Conservation (phyloP, 2,329 filamentous ascomycete genomes). For the Trichoderma hamatum region DNA sequence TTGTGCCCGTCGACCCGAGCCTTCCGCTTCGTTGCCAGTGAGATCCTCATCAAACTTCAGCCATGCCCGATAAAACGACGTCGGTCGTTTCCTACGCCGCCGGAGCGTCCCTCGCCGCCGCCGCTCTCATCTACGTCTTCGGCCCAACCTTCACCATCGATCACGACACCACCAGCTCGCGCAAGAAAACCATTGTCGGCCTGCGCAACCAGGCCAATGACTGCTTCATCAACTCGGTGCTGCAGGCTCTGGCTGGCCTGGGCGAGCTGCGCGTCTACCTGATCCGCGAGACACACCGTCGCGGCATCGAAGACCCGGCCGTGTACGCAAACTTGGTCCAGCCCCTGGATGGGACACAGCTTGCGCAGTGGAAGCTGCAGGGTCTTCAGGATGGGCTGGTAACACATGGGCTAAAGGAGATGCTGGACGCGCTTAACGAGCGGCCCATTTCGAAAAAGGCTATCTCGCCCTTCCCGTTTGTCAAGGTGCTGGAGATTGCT, state of each 20-base stretch:
- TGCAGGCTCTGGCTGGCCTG: conserved; percentile 89
- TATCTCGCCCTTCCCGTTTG: conserved; percentile 83
- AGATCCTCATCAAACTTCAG: background rate
- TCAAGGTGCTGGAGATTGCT: conserved; percentile 78
- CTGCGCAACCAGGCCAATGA: conserved; percentile 91
- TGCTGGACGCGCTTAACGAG: conserved; percentile 91
- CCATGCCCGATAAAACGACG: conserved; percentile 44
- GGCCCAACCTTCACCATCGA: conserved; percentile 97
- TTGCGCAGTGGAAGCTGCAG: conserved; percentile 64
- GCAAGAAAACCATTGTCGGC: conserved; percentile 87
- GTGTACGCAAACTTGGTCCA: conserved; percentile 70
- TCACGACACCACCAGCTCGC: conserved; percentile 66
- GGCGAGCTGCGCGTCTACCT: conserved; percentile 88
- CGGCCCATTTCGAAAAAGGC: conserved; percentile 92
- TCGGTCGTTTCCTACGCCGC: conserved; percentile 82
- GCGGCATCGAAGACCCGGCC: conserved; percentile 74
- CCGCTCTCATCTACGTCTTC: conserved; percentile 96
- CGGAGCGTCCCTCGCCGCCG: conserved; percentile 90
- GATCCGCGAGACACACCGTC: conserved; percentile 85
- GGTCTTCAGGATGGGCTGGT: conserved; percentile 79
- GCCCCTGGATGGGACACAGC: conserved; percentile 44
- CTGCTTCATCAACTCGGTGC: conserved; percentile 94
- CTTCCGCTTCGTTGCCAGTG: conserved; percentile 11
- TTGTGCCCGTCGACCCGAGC: conserved; percentile 10
- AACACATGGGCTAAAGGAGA: conserved; percentile 85